Evolutionary conservation across 2,329 filamentous ascomycete genomes (phyloP).

Genomic region (Epichloe aotearoae): DNA sequence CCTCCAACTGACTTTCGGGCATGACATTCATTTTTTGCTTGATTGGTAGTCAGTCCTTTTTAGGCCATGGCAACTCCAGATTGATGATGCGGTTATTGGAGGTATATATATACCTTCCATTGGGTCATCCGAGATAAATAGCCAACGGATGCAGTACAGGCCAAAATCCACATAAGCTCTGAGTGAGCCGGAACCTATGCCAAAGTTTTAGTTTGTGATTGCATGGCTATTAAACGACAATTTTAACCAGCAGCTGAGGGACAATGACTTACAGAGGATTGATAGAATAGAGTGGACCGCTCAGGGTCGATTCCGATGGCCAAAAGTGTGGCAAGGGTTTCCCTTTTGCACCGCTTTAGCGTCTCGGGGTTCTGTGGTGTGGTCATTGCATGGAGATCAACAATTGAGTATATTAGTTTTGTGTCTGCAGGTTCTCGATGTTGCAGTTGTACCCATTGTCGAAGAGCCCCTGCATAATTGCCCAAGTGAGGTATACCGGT

Average conservation of each 20-base stretch:
- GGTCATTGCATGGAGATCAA: slow-evolving; percentile 90
- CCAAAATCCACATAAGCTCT: slow-evolving; percentile 95
- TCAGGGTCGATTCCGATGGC: slow-evolving; percentile 73
- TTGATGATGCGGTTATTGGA: background rate
- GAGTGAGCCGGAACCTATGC: slow-evolving; percentile 59
- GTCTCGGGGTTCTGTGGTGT: slow-evolving; percentile 50
- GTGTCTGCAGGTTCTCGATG: slow-evolving; percentile 38
- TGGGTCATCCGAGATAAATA: slow-evolving; percentile 98
- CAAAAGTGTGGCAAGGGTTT: slow-evolving; percentile 67
- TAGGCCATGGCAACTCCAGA: too few relatives aligned
- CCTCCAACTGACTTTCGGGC: slow-evolving; percentile 43
- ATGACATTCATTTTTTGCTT: slow-evolving; percentile 62
- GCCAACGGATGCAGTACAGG: slow-evolving; percentile 80
- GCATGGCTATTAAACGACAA: background rate
- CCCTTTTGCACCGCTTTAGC: slow-evolving; percentile 52
- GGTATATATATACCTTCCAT: slow-evolving; percentile 60
- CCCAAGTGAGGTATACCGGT: slow-evolving; percentile 89
- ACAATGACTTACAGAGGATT: slow-evolving; percentile 51
- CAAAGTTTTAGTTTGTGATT: background rate
- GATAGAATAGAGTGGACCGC: slow-evolving; percentile 69
- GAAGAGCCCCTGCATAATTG: slow-evolving; percentile 85
- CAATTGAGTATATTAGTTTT: slow-evolving; percentile 70
- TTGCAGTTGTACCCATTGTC: slow-evolving; percentile 76
- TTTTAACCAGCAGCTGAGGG: background rate
- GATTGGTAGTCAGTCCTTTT: background rate